Evolutionary conservation across 306 rosid genomes (phyloP).

Genomic region (Rosa multiflora): DNA sequence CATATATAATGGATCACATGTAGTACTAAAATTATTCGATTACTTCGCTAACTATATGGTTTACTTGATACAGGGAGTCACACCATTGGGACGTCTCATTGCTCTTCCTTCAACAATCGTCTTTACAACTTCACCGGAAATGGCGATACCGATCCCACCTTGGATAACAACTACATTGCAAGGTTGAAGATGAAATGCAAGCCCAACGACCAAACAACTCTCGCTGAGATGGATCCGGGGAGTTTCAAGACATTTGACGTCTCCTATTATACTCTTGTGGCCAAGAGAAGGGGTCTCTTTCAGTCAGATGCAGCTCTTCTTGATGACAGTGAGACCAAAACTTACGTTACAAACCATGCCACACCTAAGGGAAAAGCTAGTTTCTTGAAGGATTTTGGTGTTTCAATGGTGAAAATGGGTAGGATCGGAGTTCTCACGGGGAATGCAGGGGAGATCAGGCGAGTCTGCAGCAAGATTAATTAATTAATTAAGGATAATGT

Average conservation of each 20-base stretch:
- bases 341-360: constrained; percentile 24
- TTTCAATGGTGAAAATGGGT: constrained; percentile 45
- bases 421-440: constrained; percentile 42
- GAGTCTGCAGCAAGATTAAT: constrained; percentile 28
- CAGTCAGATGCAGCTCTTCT: constrained; percentile 43
- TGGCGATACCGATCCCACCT: constrained; percentile 38
- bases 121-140: constrained; percentile 40
- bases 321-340: constrained; percentile 31
- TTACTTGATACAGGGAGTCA: constrained; percentile 24
- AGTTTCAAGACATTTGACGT: constrained; percentile 39
- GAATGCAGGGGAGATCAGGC: constrained; percentile 33
- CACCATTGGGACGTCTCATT: constrained; percentile 33
- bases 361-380: constrained; percentile 3
- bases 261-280: constrained; percentile 25
- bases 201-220: constrained; percentile 15
- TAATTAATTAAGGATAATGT: neutral
- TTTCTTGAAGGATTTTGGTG: constrained; percentile 43
- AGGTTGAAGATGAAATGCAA: constrained; percentile 33
- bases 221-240: constrained; percentile 42
- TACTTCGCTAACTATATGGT: neutral
- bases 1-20: neutral
- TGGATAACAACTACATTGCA: constrained; percentile 35
- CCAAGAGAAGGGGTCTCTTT: constrained; percentile 44
- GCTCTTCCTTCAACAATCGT: constrained; percentile 30
- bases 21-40: neutral